phyloP scores from a whole-genome alignment of 2,329 filamentous ascomycete genomes.

The Domatiomyces globalis region DNA sequence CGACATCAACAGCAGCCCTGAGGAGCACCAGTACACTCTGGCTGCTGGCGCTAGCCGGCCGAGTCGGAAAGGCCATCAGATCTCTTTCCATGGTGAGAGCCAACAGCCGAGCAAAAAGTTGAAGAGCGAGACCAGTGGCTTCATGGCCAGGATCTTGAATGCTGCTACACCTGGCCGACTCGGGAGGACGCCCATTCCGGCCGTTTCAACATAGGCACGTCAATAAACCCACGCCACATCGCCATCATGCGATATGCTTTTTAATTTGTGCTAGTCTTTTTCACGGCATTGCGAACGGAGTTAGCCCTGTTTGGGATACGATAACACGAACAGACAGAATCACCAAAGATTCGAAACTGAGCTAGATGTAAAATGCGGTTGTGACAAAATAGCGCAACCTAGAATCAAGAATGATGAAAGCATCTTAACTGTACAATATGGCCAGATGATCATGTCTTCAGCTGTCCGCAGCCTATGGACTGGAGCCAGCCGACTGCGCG shows the following conservation, averaged over 20 bases:
- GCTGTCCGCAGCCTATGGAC: background rate
- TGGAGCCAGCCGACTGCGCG: background rate
- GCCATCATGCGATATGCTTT: background rate
- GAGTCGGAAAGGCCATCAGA: conserved; percentile 22
- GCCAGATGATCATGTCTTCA: background rate
- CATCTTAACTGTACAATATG: background rate
- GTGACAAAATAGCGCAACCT: background rate
- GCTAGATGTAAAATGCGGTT: background rate
- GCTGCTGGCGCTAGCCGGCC: conserved; percentile 7
- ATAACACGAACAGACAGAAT: background rate
- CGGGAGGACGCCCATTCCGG: conserved; percentile 15
- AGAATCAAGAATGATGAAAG: background rate
- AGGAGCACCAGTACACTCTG: conserved; percentile 15
- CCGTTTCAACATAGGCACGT: background rate
- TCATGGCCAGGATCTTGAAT: conserved; percentile 31
- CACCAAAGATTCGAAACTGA: background rate
- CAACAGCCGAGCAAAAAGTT: conserved; percentile 30
- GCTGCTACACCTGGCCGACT: conserved; percentile 27
- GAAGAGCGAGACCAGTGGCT: conserved; percentile 23
- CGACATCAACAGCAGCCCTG: conserved; percentile 17
- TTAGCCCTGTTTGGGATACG: background rate
- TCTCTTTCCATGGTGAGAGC: conserved; percentile 18
- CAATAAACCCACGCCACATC: background rate
- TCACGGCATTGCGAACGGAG: background rate
- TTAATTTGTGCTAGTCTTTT: background rate